Conservation (phyloP, 441 rosid genomes). For the Lepidium campestre region DNA sequence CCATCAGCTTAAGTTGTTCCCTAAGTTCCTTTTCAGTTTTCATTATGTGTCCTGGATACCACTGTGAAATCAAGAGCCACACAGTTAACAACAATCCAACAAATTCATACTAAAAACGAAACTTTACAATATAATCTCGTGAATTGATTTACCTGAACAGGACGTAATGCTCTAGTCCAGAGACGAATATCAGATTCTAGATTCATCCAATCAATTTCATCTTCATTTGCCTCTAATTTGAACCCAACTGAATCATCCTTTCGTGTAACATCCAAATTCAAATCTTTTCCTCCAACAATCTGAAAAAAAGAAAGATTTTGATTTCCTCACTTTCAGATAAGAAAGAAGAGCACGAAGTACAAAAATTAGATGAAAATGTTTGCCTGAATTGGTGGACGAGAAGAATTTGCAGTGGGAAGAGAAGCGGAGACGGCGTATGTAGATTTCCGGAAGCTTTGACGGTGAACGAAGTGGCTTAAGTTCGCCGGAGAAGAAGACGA, state of each 20-base stretch:
- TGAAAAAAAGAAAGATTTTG: slow-evolving; percentile 15
- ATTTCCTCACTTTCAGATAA: not conserved
- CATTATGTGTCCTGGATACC: slow-evolving; percentile 98
- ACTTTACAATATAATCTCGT: not conserved
- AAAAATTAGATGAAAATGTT: not conserved
- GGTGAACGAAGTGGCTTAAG: slow-evolving; percentile 17
- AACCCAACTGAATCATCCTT: slow-evolving; percentile 21
- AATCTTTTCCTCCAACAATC: slow-evolving; percentile 59
- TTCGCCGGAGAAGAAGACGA: slow-evolving; percentile 31
- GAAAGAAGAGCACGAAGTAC: not conserved
- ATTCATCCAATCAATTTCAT: slow-evolving; percentile 61
- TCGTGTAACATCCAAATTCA: slow-evolving; percentile 32
- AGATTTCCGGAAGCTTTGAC: slow-evolving; percentile 20
- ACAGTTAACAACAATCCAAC: not conserved
- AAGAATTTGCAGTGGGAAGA: slow-evolving; percentile 36
- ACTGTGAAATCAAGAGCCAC: slow-evolving; percentile 36
- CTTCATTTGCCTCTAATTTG: slow-evolving; percentile 25
- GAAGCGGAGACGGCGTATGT: slow-evolving; percentile 28
- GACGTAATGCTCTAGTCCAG: slow-evolving; percentile 74
- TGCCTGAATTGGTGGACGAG: slow-evolving; percentile 63
- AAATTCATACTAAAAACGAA: not conserved
- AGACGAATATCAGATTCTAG: slow-evolving; percentile 66
- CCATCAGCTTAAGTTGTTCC: slow-evolving; percentile 90
- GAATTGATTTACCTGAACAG: slow-evolving; percentile 55
- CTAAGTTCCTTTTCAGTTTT: slow-evolving; percentile 87